Percentiles rank a stretch among this genome's conserved stretches.
Conservation (phyloP, 2,329 filamentous ascomycete species). For the Colletotrichum tanaceti region DNA sequence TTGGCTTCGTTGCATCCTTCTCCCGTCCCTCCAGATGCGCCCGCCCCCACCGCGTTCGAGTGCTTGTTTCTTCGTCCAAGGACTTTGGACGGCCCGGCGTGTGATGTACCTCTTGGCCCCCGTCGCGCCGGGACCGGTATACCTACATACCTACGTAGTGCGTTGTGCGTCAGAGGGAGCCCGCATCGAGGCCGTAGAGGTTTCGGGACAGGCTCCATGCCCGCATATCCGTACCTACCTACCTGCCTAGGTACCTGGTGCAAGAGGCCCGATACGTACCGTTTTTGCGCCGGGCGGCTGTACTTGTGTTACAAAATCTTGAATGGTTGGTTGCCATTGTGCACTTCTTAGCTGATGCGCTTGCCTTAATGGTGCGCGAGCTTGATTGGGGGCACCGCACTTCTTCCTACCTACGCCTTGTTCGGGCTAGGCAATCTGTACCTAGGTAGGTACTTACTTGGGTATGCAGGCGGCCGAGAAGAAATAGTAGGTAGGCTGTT, state of each 20-base stretch:
- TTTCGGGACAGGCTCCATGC: slow-evolving; percentile 32
- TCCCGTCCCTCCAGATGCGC: slow-evolving; percentile 1
- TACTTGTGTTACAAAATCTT: slow-evolving; percentile 4
- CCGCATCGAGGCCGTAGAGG: slow-evolving; percentile 33
- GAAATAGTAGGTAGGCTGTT: not conserved
- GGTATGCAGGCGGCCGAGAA: not conserved
- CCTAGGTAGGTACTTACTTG: no score
- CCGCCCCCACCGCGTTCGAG: slow-evolving; percentile 23
- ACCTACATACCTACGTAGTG: no score
- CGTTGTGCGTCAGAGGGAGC: slow-evolving; percentile 30
- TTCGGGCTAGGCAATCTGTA: no score
- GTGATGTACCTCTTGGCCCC: slow-evolving; percentile 34
- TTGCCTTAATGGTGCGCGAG: slow-evolving; percentile 20
- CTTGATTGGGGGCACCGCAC: not conserved
- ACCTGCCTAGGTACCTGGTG: no score
- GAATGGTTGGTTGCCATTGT: not conserved
- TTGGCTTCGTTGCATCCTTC: slow-evolving; percentile 2
- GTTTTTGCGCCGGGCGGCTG: not conserved
- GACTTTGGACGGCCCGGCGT: slow-evolving; percentile 32
- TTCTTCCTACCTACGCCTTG: not conserved
- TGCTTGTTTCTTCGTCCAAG: slow-evolving; percentile 35
- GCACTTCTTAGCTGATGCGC: slow-evolving; percentile 31
- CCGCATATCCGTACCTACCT: no score
- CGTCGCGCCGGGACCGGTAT: slow-evolving; percentile 3
- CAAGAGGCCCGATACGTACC: not conserved